phyloP scores from a whole-genome alignment of 164 flowering plant genomes.

The Umbilicus rupestris region DNA sequence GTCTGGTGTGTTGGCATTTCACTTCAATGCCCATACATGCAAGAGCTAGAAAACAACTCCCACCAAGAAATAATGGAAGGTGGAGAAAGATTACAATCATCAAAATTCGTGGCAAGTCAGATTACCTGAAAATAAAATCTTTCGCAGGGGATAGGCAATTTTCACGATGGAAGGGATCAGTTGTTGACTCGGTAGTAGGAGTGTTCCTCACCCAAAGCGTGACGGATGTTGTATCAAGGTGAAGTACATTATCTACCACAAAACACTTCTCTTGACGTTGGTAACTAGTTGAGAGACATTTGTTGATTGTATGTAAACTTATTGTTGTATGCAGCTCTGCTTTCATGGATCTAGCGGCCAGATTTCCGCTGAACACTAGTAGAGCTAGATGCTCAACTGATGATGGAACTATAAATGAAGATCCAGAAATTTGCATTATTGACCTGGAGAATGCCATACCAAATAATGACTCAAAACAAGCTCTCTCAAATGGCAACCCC shows the following conservation, averaged over 20 bases:
- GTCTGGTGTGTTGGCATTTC: too few species aligned
- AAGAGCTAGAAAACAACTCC: too few species aligned
- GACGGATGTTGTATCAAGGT: conserved; percentile 57
- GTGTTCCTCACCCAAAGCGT: conserved; percentile 61
- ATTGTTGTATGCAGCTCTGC: conserved; percentile 30
- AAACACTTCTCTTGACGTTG: not conserved
- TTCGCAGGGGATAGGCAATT: conserved; percentile 44
- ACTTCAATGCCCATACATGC: too few species aligned
- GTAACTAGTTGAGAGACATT: not conserved
- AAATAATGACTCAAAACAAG: conserved; percentile 9
- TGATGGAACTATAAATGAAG: conserved; percentile 17
- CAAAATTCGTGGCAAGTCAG: not conserved
- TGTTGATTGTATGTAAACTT: not conserved
- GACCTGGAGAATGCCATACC: conserved; percentile 15
- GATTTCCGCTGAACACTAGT: conserved; percentile 19
- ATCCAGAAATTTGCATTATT: conserved; percentile 20
- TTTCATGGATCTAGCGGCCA: conserved; percentile 31
- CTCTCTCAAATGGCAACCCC: conserved; percentile 12
- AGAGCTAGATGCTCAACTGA: conserved; percentile 8
- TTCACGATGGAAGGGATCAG: conserved; percentile 56
- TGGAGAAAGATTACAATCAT: too few species aligned
- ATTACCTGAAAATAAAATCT: not conserved
- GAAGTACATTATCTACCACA: not conserved
- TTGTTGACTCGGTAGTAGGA: conserved; percentile 52
- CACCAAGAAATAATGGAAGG: too few species aligned